Evolutionary conservation across 345 rosid species (phyloP).

Genomic region (Linum usitatissimum): DNA sequence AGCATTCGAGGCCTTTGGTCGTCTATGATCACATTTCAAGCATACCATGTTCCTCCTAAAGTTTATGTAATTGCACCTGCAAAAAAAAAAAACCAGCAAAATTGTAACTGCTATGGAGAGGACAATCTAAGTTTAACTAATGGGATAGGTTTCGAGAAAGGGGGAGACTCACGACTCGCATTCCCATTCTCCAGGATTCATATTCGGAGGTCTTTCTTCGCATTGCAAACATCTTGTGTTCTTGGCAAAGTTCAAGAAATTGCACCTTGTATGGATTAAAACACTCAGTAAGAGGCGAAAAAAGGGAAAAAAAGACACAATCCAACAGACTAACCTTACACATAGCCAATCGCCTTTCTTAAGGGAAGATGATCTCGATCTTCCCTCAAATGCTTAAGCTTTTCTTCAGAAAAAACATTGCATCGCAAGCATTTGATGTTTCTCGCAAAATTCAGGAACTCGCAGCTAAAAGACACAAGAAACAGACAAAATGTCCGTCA

Average conservation of each 20-base stretch:
- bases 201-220: constrained; percentile 61
- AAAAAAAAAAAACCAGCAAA: neutral
- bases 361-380: constrained; percentile 66
- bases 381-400: constrained; percentile 42
- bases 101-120: neutral
- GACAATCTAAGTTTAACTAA: neutral
- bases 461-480: constrained; percentile 42
- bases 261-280: constrained; percentile 45
- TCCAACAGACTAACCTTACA: constrained; percentile 30
- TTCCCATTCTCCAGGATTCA: constrained; percentile 95
- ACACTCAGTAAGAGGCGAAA: constrained; percentile 12
- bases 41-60: constrained; percentile 69
- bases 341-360: constrained; percentile 97
- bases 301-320: constrained; percentile 4
- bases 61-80: constrained; percentile 72
- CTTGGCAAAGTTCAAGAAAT: constrained; percentile 69
- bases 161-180: constrained; percentile 66
- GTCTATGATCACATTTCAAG: constrained; percentile 76
- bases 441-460: constrained; percentile 72
- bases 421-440: constrained; percentile 69
- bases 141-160: neutral
- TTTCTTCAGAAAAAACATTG: constrained; percentile 46
- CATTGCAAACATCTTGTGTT: constrained; percentile 72
- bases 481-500: neutral
- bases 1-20: constrained; percentile 41